Evolutionary conservation across 1,139 yeast species (phyloP).

Genomic region (Wickerhamomyces sp.): DNA sequence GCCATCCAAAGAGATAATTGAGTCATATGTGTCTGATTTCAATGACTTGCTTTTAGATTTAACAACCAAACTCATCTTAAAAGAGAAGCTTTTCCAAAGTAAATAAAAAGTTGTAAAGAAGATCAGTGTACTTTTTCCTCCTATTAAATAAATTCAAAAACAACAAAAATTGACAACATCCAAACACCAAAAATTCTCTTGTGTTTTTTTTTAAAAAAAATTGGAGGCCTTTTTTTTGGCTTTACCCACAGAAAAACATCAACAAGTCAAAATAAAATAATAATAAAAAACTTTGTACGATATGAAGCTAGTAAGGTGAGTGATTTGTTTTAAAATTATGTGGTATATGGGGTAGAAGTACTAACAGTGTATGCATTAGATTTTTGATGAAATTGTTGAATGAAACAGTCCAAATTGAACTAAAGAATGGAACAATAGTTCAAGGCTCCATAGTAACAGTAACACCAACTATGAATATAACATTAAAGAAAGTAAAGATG

Average conservation of each 20-base stretch:
- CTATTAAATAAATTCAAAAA: too few species aligned
- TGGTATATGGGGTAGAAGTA: conserved; percentile 11
- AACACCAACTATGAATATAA: conserved; percentile 89
- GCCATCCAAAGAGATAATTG: conserved; percentile 29
- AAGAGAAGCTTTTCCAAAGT: conserved; percentile 35
- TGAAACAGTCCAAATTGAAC: conserved; percentile 87
- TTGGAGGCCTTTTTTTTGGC: too few species aligned
- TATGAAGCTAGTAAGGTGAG: conserved; percentile 23
- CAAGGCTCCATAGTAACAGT: conserved; percentile 75
- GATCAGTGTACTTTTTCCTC: too few species aligned
- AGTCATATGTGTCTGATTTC: conserved; percentile 35
- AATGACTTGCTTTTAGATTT: conserved; percentile 49
- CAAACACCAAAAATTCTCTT: too few species aligned
- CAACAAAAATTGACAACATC: too few species aligned
- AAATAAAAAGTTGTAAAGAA: too few species aligned
- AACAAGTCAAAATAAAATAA: too few species aligned
- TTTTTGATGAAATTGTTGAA: conserved; percentile 83
- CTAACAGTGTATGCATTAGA: conserved; percentile 25
- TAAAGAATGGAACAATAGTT: conserved; percentile 80
- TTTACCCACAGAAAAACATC: too few species aligned
- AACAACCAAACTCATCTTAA: conserved; percentile 30
- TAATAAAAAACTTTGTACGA: too few species aligned
- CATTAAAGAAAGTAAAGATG: conserved; percentile 77
- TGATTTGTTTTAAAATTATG: neutral
- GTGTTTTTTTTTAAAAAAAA: too few species aligned